A percentile compares a stretch with the other conserved stretches of the same genome.
Evolutionary conservation across 371 early-diverging fungal genomes (phyloP).

Genomic region (Basidiobolus meristosporus): DNA sequence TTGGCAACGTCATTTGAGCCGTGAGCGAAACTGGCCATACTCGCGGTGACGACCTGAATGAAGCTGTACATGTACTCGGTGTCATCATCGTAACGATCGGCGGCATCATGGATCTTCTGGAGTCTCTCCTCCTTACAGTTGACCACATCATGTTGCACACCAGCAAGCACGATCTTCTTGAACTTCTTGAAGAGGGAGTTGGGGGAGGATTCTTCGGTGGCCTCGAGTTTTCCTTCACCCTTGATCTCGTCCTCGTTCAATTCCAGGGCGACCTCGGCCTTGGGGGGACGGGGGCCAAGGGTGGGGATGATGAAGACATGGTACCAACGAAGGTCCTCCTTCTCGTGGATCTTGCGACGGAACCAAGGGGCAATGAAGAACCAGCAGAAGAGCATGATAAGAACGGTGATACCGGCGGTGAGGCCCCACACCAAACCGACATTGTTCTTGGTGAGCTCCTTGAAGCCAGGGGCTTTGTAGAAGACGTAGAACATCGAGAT

Average conservation of each 20-base stretch:
- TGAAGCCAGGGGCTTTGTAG: constrained; percentile 47
- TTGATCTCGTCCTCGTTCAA: background rate
- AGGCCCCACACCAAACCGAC: constrained; percentile 25
- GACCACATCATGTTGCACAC: constrained; percentile 38
- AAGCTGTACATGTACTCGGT: no score
- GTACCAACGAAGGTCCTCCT: no score
- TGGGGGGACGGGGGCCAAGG: constrained; percentile 14
- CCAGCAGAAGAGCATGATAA: constrained; percentile 25
- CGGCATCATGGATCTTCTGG: constrained; percentile 27
- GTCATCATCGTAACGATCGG: constrained; percentile 54
- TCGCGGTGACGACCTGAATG: no score
- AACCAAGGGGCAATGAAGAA: constrained; percentile 45
- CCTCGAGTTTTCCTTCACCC: background rate
- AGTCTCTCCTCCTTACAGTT: constrained; percentile 22
- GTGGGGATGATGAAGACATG: constrained; percentile 32
- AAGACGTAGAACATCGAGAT: constrained; percentile 55
- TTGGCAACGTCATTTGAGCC: no score
- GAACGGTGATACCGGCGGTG: constrained; percentile 26
- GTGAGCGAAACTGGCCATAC: no score
- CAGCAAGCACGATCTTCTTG: constrained; percentile 10
- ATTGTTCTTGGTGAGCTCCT: constrained; percentile 19
- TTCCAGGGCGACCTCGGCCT: background rate
- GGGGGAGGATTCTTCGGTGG: background rate
- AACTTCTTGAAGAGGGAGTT: constrained; percentile 4
- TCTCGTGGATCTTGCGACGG: constrained; percentile 28